Evolutionary conservation across 1,284 basidiomycete species (phyloP), one percentile per base, ranked within the genome.

Genomic region (Trametes pubescens): DNA sequence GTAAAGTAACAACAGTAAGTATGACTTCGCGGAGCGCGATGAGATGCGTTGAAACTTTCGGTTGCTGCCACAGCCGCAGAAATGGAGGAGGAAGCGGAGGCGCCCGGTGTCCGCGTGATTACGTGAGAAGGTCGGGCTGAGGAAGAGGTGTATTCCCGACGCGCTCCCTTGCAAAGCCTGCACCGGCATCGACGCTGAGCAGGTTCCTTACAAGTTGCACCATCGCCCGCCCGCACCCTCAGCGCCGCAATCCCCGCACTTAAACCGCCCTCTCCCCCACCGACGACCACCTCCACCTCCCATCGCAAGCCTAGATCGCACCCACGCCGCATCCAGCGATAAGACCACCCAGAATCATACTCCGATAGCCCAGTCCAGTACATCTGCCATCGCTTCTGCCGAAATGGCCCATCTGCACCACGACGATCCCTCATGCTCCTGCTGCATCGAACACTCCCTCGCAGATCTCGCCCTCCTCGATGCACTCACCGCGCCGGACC

Each of bases 381-480:
- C 53, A 43, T n/a, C 51, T 18, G 18, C 24, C 26, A 43, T 44
- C 53, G 32, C 59, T 21, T 55, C 57, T 59, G 21, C 62, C 55
- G 61, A 58, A 38, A 57, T 48, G 53, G 40, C 53, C 21, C 53
- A 55, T 29, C 26, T 35, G 49, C 51, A 51, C 49, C 49, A 66
- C 55, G 43, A 75, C 58, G 57, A 67, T 59, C 65, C 67, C 40
- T 49, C 67, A n/a, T 43, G 24, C 22, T 71, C 70, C 67, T 43
- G 24, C 22, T 71, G 71, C 67, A 66, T 75, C 51, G 68, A 74
- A 46, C 73, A 73, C 59, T 68, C 71, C 56, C 69, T 73, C 52
- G 73, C 79, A 37, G 84, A 85, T 70, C 77, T 79, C 55, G 80
- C 81, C 46, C 77, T 87, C 6, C 82, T 87, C 63, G 82, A 87